These are phyloP conservation scores for Manihot esculenta DNA, from an alignment of 441 rosid species.

Conservation along the genomic window DNA sequence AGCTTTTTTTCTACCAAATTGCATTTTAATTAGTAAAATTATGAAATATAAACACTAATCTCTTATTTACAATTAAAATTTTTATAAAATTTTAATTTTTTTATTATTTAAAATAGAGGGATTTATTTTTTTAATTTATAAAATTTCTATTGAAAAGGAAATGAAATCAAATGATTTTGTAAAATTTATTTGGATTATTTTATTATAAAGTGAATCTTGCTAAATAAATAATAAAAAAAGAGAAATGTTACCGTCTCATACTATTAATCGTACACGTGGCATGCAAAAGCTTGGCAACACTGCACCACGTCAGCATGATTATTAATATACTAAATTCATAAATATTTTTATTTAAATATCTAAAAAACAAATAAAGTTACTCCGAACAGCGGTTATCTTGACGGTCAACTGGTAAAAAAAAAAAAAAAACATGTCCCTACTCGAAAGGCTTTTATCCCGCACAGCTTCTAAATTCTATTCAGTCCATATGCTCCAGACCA, in stretches of 20 bases:
- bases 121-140: no score
- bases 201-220: no score
- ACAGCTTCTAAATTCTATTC: background rate
- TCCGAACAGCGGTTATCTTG: background rate
- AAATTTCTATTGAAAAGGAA: no score
- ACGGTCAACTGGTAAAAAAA: slow-evolving; percentile 16
- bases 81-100: no score
- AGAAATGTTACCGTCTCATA: background rate
- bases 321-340: no score
- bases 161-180: no score
- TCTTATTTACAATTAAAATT: no score
- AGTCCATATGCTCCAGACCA: slow-evolving; percentile 2
- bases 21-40: background rate
- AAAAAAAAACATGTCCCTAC: background rate
- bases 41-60: background rate
- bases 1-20: background rate
- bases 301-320: background rate
- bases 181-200: no score
- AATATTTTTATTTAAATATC: background rate
- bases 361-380: background rate
- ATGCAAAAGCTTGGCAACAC: background rate
- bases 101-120: no score
- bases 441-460: background rate
- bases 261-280: slow-evolving; percentile 8
- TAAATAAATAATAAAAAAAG: background rate